phyloP scores from a whole-genome alignment of 257 asterid genomes.

The Scutellaria minor region DNA sequence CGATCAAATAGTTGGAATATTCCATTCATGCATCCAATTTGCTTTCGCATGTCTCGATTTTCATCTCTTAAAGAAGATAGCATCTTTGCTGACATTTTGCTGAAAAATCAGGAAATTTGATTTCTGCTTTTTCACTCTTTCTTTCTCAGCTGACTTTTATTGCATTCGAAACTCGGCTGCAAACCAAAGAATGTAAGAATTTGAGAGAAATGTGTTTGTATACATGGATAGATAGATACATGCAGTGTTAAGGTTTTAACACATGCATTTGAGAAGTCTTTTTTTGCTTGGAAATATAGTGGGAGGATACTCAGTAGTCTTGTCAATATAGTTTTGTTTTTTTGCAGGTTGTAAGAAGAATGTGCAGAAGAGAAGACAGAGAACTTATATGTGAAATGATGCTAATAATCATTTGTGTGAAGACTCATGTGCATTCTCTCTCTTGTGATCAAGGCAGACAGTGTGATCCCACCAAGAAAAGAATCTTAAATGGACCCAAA shows the following conservation, averaged over 20 bases:
- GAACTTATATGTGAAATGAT: conserved; percentile 38
- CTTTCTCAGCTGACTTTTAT: conserved; percentile 1
- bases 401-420: conserved; percentile 29
- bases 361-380: conserved; percentile 25
- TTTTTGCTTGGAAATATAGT: no score
- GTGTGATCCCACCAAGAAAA: conserved; percentile 29
- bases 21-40: conserved; percentile 80
- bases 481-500: conserved; percentile 35
- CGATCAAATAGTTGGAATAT: conserved; percentile 70
- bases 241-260: conserved; percentile 11
- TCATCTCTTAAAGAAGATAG: conserved; percentile 48
- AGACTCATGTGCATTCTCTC: neutral
- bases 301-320: neutral
- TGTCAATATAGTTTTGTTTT: neutral
- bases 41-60: conserved; percentile 52
- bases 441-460: conserved; percentile 35
- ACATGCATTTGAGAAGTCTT: neutral
- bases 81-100: conserved; percentile 56
- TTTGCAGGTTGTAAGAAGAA: conserved; percentile 18
- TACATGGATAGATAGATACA: neutral
- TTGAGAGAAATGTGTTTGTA: neutral
- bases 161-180: neutral
- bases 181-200: conserved; percentile 33
- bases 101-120: conserved; percentile 11
- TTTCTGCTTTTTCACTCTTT: conserved; percentile 15